A percentile compares a stretch with the other conserved stretches of the same genome.
phyloP scores from a whole-genome alignment of 106 monocot species.

The Apostasia shenzhenica region DNA sequence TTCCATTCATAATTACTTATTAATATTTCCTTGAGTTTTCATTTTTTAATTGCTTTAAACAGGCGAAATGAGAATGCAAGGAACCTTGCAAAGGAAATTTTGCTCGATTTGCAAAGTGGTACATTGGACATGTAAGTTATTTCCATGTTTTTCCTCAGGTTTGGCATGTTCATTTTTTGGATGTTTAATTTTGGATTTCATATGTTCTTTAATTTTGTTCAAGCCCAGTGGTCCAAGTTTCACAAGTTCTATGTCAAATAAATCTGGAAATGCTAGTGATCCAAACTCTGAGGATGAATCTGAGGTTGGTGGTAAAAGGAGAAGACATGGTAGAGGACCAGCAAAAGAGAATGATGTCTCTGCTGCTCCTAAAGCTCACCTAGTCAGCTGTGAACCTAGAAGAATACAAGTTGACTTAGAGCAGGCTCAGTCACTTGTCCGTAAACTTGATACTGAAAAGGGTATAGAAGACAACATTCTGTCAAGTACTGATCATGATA shows the following conservation, averaged over 20 bases:
- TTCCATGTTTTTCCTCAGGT: background rate
- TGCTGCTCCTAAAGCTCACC: conserved; percentile 69
- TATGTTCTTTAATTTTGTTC: background rate
- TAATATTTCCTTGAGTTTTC: background rate
- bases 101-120: conserved; percentile 86
- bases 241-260: conserved; percentile 30
- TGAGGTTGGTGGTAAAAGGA: conserved; percentile 62
- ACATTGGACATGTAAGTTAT: conserved; percentile 68
- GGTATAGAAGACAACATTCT: conserved; percentile 82
- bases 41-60: background rate
- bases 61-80: conserved; percentile 80
- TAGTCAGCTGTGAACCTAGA: conserved; percentile 51
- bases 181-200: background rate
- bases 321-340: conserved; percentile 54
- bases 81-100: conserved; percentile 67
- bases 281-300: conserved; percentile 86
- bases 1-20: background rate
- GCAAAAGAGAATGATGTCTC: conserved; percentile 59
- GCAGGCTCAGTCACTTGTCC: conserved; percentile 57
- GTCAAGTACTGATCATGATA: conserved; percentile 42
- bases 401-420: conserved; percentile 77
- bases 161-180: background rate
- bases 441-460: conserved; percentile 88
- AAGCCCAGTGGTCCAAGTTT: conserved; percentile 64
- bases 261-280: conserved; percentile 57